Evolutionary conservation across 306 rosid species (phyloP).

Genomic region (Dryas drummondii): DNA sequence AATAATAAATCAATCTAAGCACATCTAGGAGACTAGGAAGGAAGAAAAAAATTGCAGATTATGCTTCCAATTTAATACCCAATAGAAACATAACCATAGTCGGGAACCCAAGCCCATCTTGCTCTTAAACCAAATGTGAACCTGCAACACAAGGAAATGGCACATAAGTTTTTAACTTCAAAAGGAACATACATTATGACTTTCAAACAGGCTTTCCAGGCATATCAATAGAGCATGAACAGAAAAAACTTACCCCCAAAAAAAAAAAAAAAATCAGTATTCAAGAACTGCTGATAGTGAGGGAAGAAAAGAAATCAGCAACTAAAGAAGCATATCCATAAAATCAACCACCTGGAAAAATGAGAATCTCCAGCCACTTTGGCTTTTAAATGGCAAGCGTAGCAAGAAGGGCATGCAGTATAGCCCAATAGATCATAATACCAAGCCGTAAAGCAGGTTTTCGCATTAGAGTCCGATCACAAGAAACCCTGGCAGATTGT

Average conservation of each 20-base stretch:
- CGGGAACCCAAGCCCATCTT: slow-evolving; percentile 4
- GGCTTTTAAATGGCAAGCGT: slow-evolving; percentile 62
- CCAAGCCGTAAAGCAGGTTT: slow-evolving; percentile 83
- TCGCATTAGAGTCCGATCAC: slow-evolving; percentile 94
- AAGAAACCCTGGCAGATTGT: slow-evolving; percentile 71
- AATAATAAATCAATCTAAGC: slow-evolving; percentile 33
- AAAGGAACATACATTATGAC: not conserved
- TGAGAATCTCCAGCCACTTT: slow-evolving; percentile 35
- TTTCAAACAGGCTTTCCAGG: not conserved
- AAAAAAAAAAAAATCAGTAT: too few species aligned
- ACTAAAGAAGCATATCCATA: not conserved
- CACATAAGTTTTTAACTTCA: not conserved
- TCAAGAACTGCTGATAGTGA: too few species aligned
- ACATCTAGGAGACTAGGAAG: slow-evolving; percentile 1
- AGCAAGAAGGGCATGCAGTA: slow-evolving; percentile 83
- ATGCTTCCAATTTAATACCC: slow-evolving; percentile 14
- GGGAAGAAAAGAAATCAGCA: not conserved
- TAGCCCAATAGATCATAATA: slow-evolving; percentile 80
- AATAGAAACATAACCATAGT: not conserved
- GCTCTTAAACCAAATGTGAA: slow-evolving; percentile 15
- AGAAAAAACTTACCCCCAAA: too few species aligned
- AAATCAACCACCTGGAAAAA: slow-evolving; percentile 4
- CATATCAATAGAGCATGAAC: too few species aligned
- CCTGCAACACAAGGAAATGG: slow-evolving; percentile 33
- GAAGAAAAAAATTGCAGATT: slow-evolving; percentile 7